Conservation (phyloP, 192 early-diverging fungal species). For the Polychytrium aggregatum region DNA sequence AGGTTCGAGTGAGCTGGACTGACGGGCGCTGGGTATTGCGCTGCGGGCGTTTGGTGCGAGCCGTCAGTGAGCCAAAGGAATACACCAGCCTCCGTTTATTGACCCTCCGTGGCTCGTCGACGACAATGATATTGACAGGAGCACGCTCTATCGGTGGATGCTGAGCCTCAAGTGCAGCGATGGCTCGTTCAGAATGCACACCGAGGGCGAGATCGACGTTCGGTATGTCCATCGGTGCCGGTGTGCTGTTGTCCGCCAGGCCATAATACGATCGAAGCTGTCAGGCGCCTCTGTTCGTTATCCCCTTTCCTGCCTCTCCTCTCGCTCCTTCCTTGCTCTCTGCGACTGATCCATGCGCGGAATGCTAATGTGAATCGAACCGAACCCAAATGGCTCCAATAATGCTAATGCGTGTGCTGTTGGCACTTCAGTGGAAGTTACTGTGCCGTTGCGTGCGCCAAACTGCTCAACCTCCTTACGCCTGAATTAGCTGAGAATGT, state of each 20-base stretch:
- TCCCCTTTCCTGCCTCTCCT: no score
- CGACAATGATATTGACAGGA: no score
- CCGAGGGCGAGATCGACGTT: slow-evolving; percentile 88
- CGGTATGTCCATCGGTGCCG: slow-evolving; percentile 30
- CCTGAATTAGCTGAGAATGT: slow-evolving; percentile 56
- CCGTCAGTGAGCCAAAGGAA: no score
- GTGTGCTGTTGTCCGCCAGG: no score
- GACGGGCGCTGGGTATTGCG: no score
- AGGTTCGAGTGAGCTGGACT: slow-evolving; percentile 18
- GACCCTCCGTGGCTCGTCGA: no score
- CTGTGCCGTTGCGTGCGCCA: slow-evolving; percentile 70
- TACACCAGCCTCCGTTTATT: no score
- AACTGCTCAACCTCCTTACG: slow-evolving; percentile 73
- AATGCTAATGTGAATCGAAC: not conserved
- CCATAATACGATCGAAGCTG: no score
- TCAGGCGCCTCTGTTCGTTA: no score
- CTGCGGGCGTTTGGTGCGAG: no score
- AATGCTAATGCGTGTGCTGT: no score
- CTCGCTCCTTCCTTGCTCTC: not conserved
- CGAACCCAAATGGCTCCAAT: not conserved
- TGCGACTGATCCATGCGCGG: not conserved
- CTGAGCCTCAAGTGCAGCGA: slow-evolving; percentile 71
- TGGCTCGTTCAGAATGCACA: slow-evolving; percentile 83
- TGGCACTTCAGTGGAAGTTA: slow-evolving; percentile 53
- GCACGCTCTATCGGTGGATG: slow-evolving; percentile 61